These are phyloP conservation scores for Pseudogymnoascus sp. DNA, from an alignment of 2,329 filamentous ascomycete genomes.

Conservation along the genomic window DNA sequence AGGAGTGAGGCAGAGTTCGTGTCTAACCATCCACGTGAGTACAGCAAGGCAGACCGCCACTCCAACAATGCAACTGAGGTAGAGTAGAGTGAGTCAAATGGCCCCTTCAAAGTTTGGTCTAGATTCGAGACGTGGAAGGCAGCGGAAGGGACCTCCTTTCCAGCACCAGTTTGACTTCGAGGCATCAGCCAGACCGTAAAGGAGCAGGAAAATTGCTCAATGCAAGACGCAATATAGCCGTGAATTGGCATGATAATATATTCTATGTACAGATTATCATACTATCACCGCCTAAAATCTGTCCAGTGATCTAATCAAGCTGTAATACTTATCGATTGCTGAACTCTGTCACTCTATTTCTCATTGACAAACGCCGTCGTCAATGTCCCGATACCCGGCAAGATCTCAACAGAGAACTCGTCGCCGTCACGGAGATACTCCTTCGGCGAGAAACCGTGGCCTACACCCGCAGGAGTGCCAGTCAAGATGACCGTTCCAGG, in stretches of 20 bases:
- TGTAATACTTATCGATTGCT: constrained; percentile 7
- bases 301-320: constrained; percentile 12
- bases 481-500: constrained; percentile 42
- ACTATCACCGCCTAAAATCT: neutral
- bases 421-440: constrained; percentile 40
- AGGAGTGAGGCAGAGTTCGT: neutral
- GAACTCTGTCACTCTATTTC: constrained; percentile 13
- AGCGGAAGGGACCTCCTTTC: neutral
- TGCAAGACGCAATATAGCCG: neutral
- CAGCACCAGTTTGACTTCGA: neutral
- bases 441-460: constrained; percentile 28
- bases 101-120: neutral
- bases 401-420: constrained; percentile 42
- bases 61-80: neutral
- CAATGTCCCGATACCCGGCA: constrained; percentile 43
- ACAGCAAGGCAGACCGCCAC: neutral
- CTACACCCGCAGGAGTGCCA: constrained; percentile 38
- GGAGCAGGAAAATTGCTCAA: neutral
- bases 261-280: constrained; percentile 6
- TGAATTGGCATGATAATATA: neutral
- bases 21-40: neutral
- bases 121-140: neutral
- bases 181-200: neutral
- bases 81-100: neutral
- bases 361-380: constrained; percentile 36